Conservation (phyloP, 2,329 filamentous ascomycete genomes). For the Scedosporium apiospermum region DNA sequence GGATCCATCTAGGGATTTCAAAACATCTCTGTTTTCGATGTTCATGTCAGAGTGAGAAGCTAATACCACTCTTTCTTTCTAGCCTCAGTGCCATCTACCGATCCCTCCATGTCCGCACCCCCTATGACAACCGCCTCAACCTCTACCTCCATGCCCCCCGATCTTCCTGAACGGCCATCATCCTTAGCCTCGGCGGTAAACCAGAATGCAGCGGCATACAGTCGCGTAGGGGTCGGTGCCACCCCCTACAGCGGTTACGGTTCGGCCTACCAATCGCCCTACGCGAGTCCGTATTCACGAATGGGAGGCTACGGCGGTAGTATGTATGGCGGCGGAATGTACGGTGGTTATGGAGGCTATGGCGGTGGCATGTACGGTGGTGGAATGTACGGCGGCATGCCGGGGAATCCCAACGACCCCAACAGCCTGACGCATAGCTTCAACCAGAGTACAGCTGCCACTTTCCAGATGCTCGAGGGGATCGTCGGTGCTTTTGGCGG, state of each 20-base stretch:
- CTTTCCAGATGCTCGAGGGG: constrained; percentile 96
- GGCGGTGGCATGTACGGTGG: constrained; percentile 30
- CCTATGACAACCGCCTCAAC: constrained; percentile 33
- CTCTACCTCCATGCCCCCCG: constrained; percentile 25
- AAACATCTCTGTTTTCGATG: not conserved
- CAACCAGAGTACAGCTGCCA: constrained; percentile 88
- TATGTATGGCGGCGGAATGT: constrained; percentile 31
- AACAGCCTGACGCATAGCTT: constrained; percentile 94
- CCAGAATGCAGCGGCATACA: constrained; percentile 79
- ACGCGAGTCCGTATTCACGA: constrained; percentile 32
- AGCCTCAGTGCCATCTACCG: constrained; percentile 9
- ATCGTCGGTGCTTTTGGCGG: constrained; percentile 94
- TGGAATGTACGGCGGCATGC: constrained; percentile 34
- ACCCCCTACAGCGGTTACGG: constrained; percentile 32
- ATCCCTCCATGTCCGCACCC: constrained; percentile 18
- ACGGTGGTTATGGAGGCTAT: constrained; percentile 33
- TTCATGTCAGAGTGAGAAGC: not conserved
- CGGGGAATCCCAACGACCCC: constrained; percentile 68
- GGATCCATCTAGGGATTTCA: constrained; percentile 4
- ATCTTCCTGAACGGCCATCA: constrained; percentile 71
- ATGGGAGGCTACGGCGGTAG: constrained; percentile 34
- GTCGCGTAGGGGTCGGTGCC: constrained; percentile 36
- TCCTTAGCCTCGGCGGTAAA: constrained; percentile 73
- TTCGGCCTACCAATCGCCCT: constrained; percentile 27
- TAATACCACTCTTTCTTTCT: constrained; percentile 1